Base-by-base conservation (phyloP, 305 asterid species). In the Coffea humblotiana region DNA sequence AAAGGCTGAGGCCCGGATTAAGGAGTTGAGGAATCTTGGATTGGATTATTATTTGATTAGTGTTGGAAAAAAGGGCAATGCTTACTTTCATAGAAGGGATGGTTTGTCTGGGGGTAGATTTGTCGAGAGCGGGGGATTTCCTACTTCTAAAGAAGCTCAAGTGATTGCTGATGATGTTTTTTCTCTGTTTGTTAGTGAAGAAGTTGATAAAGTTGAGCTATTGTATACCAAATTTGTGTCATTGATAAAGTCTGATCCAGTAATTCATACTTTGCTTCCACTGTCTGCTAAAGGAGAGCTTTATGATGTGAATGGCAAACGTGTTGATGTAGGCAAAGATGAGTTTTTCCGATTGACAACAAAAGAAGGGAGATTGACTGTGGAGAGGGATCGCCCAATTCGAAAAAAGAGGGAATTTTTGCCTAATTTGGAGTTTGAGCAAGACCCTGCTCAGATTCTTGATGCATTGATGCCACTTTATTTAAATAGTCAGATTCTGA, bases 141-240 rank as follows among this genome's bases (percentile, higher is more conserved):
- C 99, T n/a, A 93, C 94, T 4, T 95, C 98, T 2, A 95, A 95
- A 81, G 98, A 95, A 82, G 99, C 99, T 48, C 99, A 93, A 79
- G 90, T 90, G 1, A 92, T 95, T 21, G 98, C 98, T 0, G 79
- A 85, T 95, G 63, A 98, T 97, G 60, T 96, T 8, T 93, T 92
- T 51, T 95, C 99, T 0, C 83, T 95, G 2, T 93, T 95, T 49
- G 88, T 95, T 3, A 90, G 97, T 70, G 99, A 95, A 71, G 97
- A 93, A 58, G 97, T 92, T 12, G 96, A 93, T 76, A 93, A 94
- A 56, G 98, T 93, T 23, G 97, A 94, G 89, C 90, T 92, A 45
- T 84, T 94, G 72, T 94, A 94, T 84, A 94, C 98, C 10, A 94
- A 94, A 82, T 94, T 94, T 63, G 98, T 93, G 51, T 93, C 97